These are phyloP conservation scores for Entomortierella lignicola DNA, from an alignment of 192 early-diverging fungal genomes.

Conservation along the genomic window DNA sequence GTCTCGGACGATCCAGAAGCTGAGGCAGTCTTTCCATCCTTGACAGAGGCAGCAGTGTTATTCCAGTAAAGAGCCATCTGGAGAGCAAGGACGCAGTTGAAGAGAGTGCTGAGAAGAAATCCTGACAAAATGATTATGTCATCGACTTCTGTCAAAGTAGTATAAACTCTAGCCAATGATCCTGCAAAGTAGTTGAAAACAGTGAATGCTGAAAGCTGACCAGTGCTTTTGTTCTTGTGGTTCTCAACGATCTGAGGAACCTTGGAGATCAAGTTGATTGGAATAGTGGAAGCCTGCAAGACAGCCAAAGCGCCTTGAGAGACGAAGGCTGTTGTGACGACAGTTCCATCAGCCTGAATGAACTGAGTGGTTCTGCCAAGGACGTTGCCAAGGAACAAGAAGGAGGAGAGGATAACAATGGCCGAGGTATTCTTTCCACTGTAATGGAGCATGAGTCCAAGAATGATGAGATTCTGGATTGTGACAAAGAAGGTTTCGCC, in stretches of 20 bases:
- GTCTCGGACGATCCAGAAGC: slow-evolving; percentile 18
- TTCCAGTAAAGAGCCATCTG: slow-evolving; percentile 89
- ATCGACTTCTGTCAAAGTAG: slow-evolving; percentile 91
- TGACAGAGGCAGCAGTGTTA: slow-evolving; percentile 26
- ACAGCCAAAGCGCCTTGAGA: slow-evolving; percentile 62
- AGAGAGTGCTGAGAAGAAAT: slow-evolving; percentile 71
- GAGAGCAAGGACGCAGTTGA: slow-evolving; percentile 82
- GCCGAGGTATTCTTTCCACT: slow-evolving; percentile 53
- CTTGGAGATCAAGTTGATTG: slow-evolving; percentile 82
- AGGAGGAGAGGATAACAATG: slow-evolving; percentile 58
- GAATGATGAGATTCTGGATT: slow-evolving; percentile 85
- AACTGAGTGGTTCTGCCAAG: slow-evolving; percentile 33
- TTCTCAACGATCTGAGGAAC: slow-evolving; percentile 93
- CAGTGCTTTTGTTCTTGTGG: slow-evolving; percentile 85
- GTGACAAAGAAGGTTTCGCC: slow-evolving; percentile 89
- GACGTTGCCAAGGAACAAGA: slow-evolving; percentile 42
- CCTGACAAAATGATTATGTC: slow-evolving; percentile 82
- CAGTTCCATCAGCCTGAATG: slow-evolving; percentile 36
- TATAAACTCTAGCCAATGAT: slow-evolving; percentile 87
- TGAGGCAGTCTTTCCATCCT: slow-evolving; percentile 17
- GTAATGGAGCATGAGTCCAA: slow-evolving; percentile 74
- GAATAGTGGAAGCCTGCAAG: slow-evolving; percentile 82
- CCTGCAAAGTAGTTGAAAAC: slow-evolving; percentile 91
- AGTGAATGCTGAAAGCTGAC: slow-evolving; percentile 92
- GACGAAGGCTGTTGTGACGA: slow-evolving; percentile 67